A percentile compares a stretch with the other conserved stretches of the same genome.
These are phyloP conservation scores for Tricholoma furcatifolium DNA, from an alignment of 768 basidiomycete genomes.

Conservation along the genomic window DNA sequence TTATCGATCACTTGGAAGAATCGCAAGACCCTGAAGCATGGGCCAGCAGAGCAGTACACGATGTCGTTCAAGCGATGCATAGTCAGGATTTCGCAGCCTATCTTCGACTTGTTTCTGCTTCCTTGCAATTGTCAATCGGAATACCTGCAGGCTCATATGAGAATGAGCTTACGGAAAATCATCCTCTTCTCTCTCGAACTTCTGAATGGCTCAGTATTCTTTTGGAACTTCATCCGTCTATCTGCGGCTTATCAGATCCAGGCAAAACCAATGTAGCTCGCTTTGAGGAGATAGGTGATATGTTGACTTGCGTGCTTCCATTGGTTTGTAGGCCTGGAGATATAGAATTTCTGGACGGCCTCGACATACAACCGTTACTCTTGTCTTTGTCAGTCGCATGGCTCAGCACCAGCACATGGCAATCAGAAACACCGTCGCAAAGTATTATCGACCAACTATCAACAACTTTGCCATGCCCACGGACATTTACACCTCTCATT, in stretches of 20 bases:
- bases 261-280: not conserved
- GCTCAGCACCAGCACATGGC: not conserved
- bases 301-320: conserved; percentile 2
- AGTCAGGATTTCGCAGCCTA: conserved; percentile 22
- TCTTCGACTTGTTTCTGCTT: conserved; percentile 28
- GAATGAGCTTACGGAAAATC: not conserved
- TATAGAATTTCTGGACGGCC: not conserved
- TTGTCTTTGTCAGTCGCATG: conserved; percentile 15
- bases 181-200: conserved; percentile 1
- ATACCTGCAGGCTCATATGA: not conserved
- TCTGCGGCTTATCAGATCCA: not conserved
- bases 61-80: conserved; percentile 20
- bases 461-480: conserved; percentile 24
- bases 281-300: conserved; percentile 7
- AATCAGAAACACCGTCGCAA: not conserved
- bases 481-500: conserved; percentile 18
- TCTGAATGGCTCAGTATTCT: conserved; percentile 4
- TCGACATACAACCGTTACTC: conserved; percentile 6
- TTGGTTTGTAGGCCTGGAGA: not conserved
- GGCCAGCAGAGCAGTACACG: conserved; percentile 41
- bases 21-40: conserved; percentile 26
- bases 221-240: not conserved
- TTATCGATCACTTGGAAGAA: conserved; percentile 28
- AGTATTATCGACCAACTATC: conserved; percentile 22
- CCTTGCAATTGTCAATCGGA: conserved; percentile 14